phyloP scores from a whole-genome alignment of 139 green algal species.

The Coelastrella sp. region DNA sequence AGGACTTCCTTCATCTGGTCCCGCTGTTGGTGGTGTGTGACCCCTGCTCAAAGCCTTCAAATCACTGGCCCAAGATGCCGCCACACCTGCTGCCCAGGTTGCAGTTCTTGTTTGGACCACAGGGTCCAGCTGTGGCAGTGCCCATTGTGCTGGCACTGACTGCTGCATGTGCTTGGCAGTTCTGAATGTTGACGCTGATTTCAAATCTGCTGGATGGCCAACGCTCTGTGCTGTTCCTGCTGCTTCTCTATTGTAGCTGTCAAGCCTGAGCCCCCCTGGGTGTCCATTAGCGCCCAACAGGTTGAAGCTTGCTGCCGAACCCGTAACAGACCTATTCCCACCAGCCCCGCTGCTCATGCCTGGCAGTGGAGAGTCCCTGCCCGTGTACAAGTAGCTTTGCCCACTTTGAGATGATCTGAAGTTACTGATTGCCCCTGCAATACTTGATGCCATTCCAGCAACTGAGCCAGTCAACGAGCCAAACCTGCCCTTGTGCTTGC shows the following conservation, averaged over 20 bases:
- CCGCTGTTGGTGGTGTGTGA: not conserved
- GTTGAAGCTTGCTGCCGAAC: no score
- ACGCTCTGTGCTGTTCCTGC: no score
- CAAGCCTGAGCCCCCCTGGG: no score
- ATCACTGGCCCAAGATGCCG: not conserved
- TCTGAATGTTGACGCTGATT: no score
- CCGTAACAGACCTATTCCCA: no score
- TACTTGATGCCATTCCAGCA: slow-evolving; percentile 2
- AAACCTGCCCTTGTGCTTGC: not conserved
- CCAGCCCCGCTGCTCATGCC: no score
- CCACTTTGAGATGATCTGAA: not conserved
- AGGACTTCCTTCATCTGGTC: no score
- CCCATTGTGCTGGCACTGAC: not conserved
- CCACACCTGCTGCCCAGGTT: not conserved
- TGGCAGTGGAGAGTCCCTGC: no score
- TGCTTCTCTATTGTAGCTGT: not conserved
- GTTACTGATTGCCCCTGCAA: not conserved
- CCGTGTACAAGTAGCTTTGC: no score
- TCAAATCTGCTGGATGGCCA: no score
- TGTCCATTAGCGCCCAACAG: no score
- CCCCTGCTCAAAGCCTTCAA: not conserved
- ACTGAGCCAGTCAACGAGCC: not conserved
- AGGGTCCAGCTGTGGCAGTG: not conserved
- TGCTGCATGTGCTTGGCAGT: not conserved
- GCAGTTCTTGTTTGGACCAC: not conserved